Base-by-base conservation (phyloP, 2,329 filamentous ascomycete species). In the Scedosporium boydii region DNA sequence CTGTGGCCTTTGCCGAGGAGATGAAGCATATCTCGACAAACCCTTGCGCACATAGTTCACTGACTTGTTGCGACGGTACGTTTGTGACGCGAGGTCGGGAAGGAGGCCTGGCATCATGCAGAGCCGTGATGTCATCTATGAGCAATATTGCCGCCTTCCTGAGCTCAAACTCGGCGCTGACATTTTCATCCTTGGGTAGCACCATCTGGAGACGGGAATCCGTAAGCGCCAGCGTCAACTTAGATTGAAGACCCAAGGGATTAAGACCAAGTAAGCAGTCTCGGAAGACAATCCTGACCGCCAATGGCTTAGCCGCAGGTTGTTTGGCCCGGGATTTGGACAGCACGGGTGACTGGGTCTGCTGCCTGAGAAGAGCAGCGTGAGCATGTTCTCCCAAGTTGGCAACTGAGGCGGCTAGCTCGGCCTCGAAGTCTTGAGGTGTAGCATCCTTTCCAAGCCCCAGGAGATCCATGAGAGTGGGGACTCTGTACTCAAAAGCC, bases 21-120 rank as follows among this genome's bases (percentile, higher is more conserved):
- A 97, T 89, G 58, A 90, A 91, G 68, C 90, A 92, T 41, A 99
- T 86, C 53, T 91, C 88, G 6, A 96, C 91, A 70, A 87, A 99
- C 0, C 95, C 95, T 67, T 82, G 80, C 6, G 82, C 77, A 61
- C 85, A 84, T 62, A 88, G 74, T 46, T 82, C 80, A 2, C 77
- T 71, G n/a, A 85, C 78, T 67, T 86, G 83, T 9, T 63, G 48
- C 1, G 67, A 58, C 57, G 61, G n/a, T 58, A 46, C 23, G 10
- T 44, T 27, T 34, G 73, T 72, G 59, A 62, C 63, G 27, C 63
- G 61, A 5, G 61, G n/a, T 23, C 26, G 63, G 1, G 66, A 27
- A 10, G 65, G 63, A 3, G 65, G 65, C 0, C 61, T 46, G 10
- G 66, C 42, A n/a, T 68, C 68, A 1, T 81, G 77, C 14, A 66